These are phyloP conservation scores for Deakozyma indianensis DNA, from an alignment of 805 yeast species.

Conservation along the genomic window DNA sequence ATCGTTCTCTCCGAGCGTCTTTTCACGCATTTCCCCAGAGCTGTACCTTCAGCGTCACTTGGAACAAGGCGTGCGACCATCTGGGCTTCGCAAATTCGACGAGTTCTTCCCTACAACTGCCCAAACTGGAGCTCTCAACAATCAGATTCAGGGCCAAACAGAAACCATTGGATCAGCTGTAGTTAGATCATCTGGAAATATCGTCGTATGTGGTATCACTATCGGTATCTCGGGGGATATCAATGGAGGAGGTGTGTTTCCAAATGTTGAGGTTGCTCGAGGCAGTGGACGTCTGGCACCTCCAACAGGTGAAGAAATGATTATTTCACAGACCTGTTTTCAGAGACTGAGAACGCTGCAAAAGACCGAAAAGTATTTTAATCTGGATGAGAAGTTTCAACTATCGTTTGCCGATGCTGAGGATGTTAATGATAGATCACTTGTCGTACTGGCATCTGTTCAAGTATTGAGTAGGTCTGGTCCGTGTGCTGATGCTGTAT, in stretches of 20 bases:
- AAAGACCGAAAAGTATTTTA: not conserved
- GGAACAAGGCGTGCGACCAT: constrained; percentile 62
- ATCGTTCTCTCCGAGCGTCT: constrained; percentile 60
- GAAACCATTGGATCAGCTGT: constrained; percentile 52
- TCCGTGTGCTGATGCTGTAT: constrained; percentile 64
- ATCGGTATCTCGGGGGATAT: constrained; percentile 43
- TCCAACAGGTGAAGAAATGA: constrained; percentile 79
- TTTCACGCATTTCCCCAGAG: constrained; percentile 79
- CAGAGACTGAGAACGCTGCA: constrained; percentile 34
- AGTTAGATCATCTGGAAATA: constrained; percentile 55
- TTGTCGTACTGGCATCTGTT: constrained; percentile 55
- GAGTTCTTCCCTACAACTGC: constrained; percentile 53
- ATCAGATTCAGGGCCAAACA: constrained; percentile 11
- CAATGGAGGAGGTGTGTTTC: constrained; percentile 39
- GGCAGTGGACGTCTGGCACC: constrained; percentile 52
- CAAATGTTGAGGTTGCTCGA: constrained; percentile 61
- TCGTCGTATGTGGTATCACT: constrained; percentile 56
- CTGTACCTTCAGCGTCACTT: constrained; percentile 67
- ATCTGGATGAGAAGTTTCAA: constrained; percentile 26
- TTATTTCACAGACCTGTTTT: constrained; percentile 51
- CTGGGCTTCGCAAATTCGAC: constrained; percentile 43
- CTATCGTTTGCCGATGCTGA: constrained; percentile 15
- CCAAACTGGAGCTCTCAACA: constrained; percentile 9
- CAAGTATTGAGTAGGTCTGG: constrained; percentile 73
- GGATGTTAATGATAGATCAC: constrained; percentile 22